phyloP scores from a whole-genome alignment of 164 flowering plant genomes.

The Paratinospora sagittata region DNA sequence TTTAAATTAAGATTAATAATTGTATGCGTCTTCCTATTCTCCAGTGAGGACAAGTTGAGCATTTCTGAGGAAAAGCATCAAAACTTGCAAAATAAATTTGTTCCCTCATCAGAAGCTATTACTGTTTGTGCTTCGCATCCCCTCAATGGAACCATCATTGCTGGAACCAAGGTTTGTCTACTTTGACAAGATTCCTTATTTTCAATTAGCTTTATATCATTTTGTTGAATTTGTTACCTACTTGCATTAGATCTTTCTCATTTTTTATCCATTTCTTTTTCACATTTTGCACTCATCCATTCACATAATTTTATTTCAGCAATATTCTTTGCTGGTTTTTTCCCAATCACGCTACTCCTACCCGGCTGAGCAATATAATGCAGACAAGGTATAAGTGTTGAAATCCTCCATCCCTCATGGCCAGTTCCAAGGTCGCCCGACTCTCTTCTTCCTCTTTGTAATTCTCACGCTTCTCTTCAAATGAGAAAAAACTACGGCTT shows the following conservation, averaged over 20 bases:
- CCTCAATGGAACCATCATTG: constrained; percentile 61
- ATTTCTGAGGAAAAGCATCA: constrained; percentile 14
- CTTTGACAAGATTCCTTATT: neutral
- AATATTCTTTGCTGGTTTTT: constrained; percentile 45
- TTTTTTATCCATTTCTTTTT: neutral
- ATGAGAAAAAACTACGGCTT: neutral
- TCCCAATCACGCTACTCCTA: constrained; percentile 33
- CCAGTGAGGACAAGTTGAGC: constrained; percentile 39
- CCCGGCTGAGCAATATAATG: neutral
- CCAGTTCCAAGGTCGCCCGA: neutral
- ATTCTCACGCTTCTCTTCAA: neutral
- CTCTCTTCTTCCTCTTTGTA: neutral
- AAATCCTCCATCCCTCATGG: neutral
- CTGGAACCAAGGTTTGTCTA: constrained; percentile 73
- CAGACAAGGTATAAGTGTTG: neutral
- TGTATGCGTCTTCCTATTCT: constrained; percentile 2
- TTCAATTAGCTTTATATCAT: neutral
- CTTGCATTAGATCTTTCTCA: neutral
- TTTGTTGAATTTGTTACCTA: neutral
- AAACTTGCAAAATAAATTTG: constrained; percentile 37
- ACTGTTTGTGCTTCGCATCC: constrained; percentile 82
- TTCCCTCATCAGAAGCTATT: constrained; percentile 56
- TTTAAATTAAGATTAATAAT: too few species aligned
- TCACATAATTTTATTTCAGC: constrained; percentile 29
- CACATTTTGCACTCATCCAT: neutral